Evolutionary conservation across 371 early-diverging fungal species (phyloP).

Genomic region (Mucor sp.): DNA sequence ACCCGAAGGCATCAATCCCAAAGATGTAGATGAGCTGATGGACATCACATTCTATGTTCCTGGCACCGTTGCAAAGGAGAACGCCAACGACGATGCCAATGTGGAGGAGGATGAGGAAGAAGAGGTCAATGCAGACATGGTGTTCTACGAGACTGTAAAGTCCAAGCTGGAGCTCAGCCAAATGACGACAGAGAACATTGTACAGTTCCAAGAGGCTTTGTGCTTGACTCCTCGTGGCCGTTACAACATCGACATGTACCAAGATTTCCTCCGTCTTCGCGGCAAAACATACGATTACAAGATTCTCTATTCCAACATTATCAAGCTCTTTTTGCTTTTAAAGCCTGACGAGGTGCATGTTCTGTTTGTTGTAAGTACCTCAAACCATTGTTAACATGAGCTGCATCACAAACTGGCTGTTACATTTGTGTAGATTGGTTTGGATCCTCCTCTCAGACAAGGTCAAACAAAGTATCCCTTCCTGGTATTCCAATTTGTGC

Average conservation of each 20-base stretch:
- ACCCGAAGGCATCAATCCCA: slow-evolving; percentile 54
- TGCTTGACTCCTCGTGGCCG: slow-evolving; percentile 95
- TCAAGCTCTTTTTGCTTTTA: slow-evolving; percentile 83
- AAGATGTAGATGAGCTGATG: slow-evolving; percentile 79
- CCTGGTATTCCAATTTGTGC: slow-evolving; percentile 94
- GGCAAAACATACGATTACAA: slow-evolving; percentile 99
- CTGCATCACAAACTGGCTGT: not conserved
- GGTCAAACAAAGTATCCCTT: slow-evolving; percentile 99
- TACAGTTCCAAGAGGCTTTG: slow-evolving; percentile 86
- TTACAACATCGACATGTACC: slow-evolving; percentile 94
- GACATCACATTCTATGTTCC: slow-evolving; percentile 96
- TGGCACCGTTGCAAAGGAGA: slow-evolving; percentile 72
- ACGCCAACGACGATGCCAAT: slow-evolving; percentile 48
- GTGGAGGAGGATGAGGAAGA: slow-evolving; percentile 70
- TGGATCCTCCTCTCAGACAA: slow-evolving; percentile 98
- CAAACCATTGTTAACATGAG: too few relatives aligned
- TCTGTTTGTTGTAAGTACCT: slow-evolving; percentile 73
- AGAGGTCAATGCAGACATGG: slow-evolving; percentile 74
- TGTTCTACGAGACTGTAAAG: slow-evolving; percentile 93
- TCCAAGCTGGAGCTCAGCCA: slow-evolving; percentile 87
- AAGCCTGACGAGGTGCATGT: slow-evolving; percentile 94
- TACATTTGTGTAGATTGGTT: slow-evolving; percentile 61
- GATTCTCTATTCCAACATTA: slow-evolving; percentile 85
- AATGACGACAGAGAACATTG: slow-evolving; percentile 87
- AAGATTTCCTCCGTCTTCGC: slow-evolving; percentile 89